Conservation (phyloP, 345 rosid genomes). For the Moricandia arvensis region DNA sequence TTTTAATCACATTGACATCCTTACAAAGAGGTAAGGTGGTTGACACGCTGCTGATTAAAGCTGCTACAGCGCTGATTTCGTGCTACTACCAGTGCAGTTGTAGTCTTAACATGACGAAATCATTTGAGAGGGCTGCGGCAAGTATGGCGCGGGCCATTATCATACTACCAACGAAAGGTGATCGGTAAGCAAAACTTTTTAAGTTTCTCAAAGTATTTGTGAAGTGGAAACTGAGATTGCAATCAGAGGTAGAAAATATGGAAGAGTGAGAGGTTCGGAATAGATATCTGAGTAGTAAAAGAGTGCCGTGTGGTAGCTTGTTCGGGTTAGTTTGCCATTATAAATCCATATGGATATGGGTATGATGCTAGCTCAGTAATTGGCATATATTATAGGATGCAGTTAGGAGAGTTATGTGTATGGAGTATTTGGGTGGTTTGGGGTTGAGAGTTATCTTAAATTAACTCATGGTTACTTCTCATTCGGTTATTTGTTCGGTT, state of each 20-base stretch:
- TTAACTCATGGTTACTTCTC: not conserved
- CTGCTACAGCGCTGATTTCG: slow-evolving; percentile 27
- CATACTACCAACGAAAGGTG: slow-evolving; percentile 78
- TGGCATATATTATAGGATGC: not conserved
- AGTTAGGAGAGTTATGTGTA: not conserved
- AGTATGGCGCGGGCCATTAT: slow-evolving; percentile 82
- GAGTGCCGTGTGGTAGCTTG: not conserved
- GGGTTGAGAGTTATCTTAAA: slow-evolving; percentile 1
- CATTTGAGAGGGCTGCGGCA: slow-evolving; percentile 93
- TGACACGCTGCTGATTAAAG: not conserved
- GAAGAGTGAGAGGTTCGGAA: not conserved
- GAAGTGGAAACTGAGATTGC: not conserved
- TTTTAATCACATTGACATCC: slow-evolving; percentile 80
- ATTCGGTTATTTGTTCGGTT: not conserved
- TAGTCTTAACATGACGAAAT: slow-evolving; percentile 82
- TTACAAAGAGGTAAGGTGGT: slow-evolving; percentile 70
- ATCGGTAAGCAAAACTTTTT: slow-evolving; percentile 49
- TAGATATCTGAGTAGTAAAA: not conserved
- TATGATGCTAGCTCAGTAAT: not conserved
- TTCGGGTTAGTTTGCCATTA: not conserved
- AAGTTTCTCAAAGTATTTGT: not conserved
- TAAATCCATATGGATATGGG: not conserved
- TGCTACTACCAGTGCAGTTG: slow-evolving; percentile 64
- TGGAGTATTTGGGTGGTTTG: not conserved
- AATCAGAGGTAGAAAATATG: not conserved